A percentile compares a stretch with the other conserved stretches of the same genome.
Evolutionary conservation across 2,329 filamentous ascomycete species (phyloP).

Genomic region (Clarireedia paspali): DNA sequence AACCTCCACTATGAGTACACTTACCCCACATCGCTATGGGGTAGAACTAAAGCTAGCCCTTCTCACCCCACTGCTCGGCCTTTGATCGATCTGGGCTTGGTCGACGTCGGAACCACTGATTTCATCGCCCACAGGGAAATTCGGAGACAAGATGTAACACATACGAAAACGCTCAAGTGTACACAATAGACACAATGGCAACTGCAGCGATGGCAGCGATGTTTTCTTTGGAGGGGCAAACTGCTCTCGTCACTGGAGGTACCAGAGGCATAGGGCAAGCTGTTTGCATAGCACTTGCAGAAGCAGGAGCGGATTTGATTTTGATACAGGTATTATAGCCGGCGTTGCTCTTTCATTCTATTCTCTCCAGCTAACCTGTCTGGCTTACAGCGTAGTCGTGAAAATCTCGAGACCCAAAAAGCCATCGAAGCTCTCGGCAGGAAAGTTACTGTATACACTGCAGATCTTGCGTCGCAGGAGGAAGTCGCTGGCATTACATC

Average conservation of each 20-base stretch:
- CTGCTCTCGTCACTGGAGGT: conserved; percentile 32
- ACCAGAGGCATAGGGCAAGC: conserved; percentile 34
- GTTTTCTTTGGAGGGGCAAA: conserved; percentile 32
- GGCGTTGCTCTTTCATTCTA: not conserved
- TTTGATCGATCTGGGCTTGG: too few relatives aligned
- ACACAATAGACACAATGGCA: conserved; percentile 16
- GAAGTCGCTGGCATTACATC: conserved; percentile 56
- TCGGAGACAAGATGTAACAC: not conserved
- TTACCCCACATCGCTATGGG: too few relatives aligned
- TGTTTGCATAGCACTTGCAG: conserved; percentile 31
- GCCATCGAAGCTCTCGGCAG: conserved; percentile 58
- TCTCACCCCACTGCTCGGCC: too few relatives aligned
- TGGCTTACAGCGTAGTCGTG: conserved; percentile 22
- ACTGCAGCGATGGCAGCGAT: conserved; percentile 18
- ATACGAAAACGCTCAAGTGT: not conserved
- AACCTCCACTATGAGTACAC: too few relatives aligned
- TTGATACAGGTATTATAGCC: conserved; percentile 30
- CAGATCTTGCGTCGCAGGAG: conserved; percentile 55
- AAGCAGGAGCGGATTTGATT: conserved; percentile 34
- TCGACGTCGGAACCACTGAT: too few relatives aligned
- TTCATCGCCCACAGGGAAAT: too few relatives aligned
- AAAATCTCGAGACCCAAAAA: conserved; percentile 43
- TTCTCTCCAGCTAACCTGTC: not conserved
- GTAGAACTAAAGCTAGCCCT: too few relatives aligned
- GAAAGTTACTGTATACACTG: conserved; percentile 58